These are phyloP conservation scores for Paecilomyces formosus DNA, from an alignment of 2,329 filamentous ascomycete species.

Conservation along the genomic window DNA sequence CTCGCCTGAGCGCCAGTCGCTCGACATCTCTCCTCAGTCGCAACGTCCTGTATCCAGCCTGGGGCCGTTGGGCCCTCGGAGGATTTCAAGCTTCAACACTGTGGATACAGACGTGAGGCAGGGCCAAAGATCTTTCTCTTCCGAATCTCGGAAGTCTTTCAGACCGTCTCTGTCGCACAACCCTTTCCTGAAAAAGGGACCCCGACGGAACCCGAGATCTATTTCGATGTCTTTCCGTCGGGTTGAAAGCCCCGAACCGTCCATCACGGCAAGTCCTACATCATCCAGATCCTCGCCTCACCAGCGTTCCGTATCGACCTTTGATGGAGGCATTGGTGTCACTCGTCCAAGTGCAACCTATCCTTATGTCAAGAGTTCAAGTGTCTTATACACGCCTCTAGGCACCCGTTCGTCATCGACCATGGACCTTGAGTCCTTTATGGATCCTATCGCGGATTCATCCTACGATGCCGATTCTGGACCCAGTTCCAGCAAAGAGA, in stretches of 20 bases:
- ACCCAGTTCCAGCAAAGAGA: background rate
- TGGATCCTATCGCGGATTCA: background rate
- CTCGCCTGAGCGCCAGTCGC: conserved; percentile 10
- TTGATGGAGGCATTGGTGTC: background rate
- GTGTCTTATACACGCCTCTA: background rate
- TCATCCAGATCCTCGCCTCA: background rate
- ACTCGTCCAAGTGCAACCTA: background rate
- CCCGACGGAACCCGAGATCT: background rate
- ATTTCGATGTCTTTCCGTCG: background rate
- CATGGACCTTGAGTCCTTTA: background rate
- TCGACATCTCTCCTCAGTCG: background rate
- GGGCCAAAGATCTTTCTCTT: background rate
- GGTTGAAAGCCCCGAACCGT: background rate
- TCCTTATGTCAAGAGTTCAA: background rate
- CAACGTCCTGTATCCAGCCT: background rate
- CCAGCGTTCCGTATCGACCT: background rate
- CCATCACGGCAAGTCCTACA: background rate
- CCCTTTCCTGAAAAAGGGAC: background rate
- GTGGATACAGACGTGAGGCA: background rate
- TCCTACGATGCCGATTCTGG: background rate
- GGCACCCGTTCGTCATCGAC: background rate
- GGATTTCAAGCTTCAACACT: background rate
- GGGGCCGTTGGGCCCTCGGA: background rate
- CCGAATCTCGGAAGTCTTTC: background rate
- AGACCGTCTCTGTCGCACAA: background rate